Evolutionary conservation across 305 asterid species (phyloP).

Genomic region (Petunia hybrid): DNA sequence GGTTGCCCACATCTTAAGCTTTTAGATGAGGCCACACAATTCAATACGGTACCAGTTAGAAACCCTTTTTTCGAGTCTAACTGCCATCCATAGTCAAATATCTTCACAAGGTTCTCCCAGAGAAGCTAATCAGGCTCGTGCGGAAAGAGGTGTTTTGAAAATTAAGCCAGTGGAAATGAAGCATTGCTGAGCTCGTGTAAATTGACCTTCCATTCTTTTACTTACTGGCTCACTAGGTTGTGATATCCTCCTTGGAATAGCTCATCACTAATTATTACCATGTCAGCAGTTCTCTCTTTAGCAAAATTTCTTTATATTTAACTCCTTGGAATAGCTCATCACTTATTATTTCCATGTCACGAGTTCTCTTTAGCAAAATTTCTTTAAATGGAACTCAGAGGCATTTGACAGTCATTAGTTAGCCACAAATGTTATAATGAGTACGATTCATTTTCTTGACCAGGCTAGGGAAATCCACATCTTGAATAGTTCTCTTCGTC

Average conservation of each 20-base stretch:
- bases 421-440: not conserved
- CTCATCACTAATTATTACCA: not conserved
- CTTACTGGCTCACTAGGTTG: not conserved
- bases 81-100: not conserved
- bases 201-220: not conserved
- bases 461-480: slow-evolving; percentile 8
- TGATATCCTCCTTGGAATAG: not conserved
- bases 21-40: not conserved
- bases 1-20: not conserved
- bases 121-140: not conserved
- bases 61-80: not conserved
- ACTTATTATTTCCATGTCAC: not conserved
- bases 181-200: no score
- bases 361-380: not conserved
- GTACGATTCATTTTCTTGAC: not conserved
- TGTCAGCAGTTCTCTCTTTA: not conserved
- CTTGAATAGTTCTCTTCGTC: not conserved
- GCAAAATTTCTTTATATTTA: not conserved
- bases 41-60: not conserved
- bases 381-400: not conserved
- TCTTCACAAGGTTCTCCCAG: not conserved
- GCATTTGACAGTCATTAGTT: not conserved
- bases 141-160: not conserved
- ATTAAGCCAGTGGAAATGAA: not conserved
- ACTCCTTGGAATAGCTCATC: not conserved